phyloP scores from a whole-genome alignment of 164 flowering plant species.

The Tinospora cordifolia region DNA sequence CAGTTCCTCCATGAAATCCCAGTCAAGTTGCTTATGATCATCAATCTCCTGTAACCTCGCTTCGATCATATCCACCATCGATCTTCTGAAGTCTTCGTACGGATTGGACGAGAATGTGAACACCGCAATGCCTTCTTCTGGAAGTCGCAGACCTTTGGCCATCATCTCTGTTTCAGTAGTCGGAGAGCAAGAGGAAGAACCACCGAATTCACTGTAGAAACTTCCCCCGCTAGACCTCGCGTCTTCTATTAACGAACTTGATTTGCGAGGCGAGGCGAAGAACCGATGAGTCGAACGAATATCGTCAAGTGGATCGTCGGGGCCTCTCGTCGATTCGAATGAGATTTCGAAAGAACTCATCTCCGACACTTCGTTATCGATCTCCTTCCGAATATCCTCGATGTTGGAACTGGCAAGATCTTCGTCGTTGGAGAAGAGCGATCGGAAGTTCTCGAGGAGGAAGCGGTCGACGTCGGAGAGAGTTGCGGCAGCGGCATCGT shows the following conservation, averaged over 20 bases:
- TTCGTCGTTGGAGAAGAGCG: slow-evolving; percentile 35
- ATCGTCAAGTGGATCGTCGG: slow-evolving; percentile 8
- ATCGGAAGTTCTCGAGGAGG: slow-evolving; percentile 59
- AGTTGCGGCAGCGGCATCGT: slow-evolving; percentile 44
- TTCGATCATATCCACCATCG: slow-evolving; percentile 64
- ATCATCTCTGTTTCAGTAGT: neutral
- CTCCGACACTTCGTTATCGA: neutral
- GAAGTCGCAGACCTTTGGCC: slow-evolving; percentile 6
- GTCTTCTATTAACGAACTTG: slow-evolving; percentile 34
- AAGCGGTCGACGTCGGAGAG: slow-evolving; percentile 59
- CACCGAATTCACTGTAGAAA: neutral
- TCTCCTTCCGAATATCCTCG: neutral
- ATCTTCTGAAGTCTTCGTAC: slow-evolving; percentile 50
- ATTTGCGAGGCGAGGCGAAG: slow-evolving; percentile 34
- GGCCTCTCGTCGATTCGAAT: slow-evolving; percentile 22
- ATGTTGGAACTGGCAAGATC: neutral
- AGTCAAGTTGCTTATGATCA: slow-evolving; percentile 34
- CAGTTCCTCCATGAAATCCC: slow-evolving; percentile 84
- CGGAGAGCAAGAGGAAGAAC: slow-evolving; percentile 10
- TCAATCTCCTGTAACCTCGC: neutral
- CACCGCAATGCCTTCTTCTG: slow-evolving; percentile 48
- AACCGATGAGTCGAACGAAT: slow-evolving; percentile 35
- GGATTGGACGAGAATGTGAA: slow-evolving; percentile 41
- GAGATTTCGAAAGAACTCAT: slow-evolving; percentile 24
- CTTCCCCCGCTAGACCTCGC: slow-evolving; percentile 9